Conservation (phyloP, 306 rosid genomes). For the Malus fusca region DNA sequence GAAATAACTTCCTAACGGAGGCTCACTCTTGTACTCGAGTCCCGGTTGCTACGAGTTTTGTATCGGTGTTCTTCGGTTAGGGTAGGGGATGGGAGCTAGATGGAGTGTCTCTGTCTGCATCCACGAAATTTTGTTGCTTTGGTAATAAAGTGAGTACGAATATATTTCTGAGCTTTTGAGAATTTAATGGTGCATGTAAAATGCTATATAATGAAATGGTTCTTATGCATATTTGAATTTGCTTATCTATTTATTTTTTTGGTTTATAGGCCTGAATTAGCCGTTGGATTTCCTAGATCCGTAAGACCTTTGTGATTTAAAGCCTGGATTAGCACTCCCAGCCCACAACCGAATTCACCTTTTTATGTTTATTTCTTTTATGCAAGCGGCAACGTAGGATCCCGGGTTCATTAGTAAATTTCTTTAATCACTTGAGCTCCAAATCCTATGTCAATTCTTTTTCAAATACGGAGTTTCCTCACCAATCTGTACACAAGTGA, state of each 20-base stretch:
- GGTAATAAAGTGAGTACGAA: background rate
- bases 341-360: background rate
- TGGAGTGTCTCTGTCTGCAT: background rate
- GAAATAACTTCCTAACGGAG: background rate
- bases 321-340: background rate
- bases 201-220: background rate
- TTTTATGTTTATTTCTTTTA: too few relatives aligned
- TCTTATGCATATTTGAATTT: background rate
- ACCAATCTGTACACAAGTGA: background rate
- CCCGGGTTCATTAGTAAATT: background rate
- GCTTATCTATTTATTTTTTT: background rate
- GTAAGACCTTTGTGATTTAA: background rate
- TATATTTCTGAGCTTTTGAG: background rate
- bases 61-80: background rate
- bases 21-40: background rate
- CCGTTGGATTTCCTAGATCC: background rate
- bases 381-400: background rate
- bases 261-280: background rate
- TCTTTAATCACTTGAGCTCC: background rate
- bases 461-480: background rate
- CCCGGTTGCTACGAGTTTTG: conserved; percentile 2
- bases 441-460: too few relatives aligned
- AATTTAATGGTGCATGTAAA: background rate
- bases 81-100: background rate
- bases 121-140: conserved; percentile 17